Base-by-base conservation (phyloP, 2,329 filamentous ascomycete species). In the Scedosporium boydii region DNA sequence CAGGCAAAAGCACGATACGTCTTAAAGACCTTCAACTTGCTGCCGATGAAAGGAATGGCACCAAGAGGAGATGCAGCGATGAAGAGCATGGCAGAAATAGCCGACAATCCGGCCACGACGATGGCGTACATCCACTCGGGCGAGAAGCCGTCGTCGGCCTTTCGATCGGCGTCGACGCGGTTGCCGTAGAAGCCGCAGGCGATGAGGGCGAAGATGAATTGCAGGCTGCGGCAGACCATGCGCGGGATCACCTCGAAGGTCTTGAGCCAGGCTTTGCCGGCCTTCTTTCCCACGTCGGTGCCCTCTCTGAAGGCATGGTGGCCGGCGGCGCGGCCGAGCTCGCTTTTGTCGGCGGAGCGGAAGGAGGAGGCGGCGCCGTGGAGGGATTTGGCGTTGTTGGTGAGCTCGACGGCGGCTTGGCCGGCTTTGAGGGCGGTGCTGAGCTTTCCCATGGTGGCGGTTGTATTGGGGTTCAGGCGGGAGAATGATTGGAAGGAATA, bases 121-220 rank as follows among this genome's bases (percentile, higher is more conserved):
- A 87, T 78, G 3, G 88, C 89, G 71, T 83, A 91, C 12, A 80
- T 78, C 86, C 87, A 90, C 70, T 83, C 83, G 0, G 80, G 72
- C 0, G 75, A 72, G 69, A 84, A 79, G 10, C 76, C 70, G n/a
- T 69, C 65, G 60, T 70, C 71, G 44, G 65, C 67, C 21, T 69
- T 68, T 59, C 67, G 68, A 23, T 82, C 81, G 5, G 72, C 69
- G 64, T 78, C 71, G n/a, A 89, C 78, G 63, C 87, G 84, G 64
- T 79, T 75, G 14, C 83, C 87, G 68, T 90, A 93, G 62, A 92
- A 81, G 26, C 86, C 89, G 62, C 85, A 80, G 60, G 89, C 84
- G 51, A 87, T 82, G 63, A 92, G 75, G 56, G 83, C 89, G 68
- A 90, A 80, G 69, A 90, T 75, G 69, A 92, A 83, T 70, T 93